Evolutionary conservation across 1,139 yeast species (phyloP).

Genomic region (Yamadazyma conglobata): DNA sequence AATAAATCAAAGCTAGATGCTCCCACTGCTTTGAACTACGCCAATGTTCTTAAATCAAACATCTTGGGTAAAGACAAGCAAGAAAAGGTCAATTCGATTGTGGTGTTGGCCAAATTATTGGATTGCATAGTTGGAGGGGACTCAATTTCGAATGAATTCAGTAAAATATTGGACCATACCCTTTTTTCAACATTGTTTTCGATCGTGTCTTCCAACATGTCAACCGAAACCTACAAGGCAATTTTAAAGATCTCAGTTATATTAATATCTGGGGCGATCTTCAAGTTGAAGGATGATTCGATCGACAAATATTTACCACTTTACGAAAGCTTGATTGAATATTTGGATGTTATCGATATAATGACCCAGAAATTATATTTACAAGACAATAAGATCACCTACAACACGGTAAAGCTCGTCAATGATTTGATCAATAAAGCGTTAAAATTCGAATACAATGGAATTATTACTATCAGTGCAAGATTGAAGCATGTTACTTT

Average conservation of each 20-base stretch:
- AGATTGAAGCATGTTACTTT: constrained; percentile 45
- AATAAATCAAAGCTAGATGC: constrained; percentile 32
- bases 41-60: constrained; percentile 32
- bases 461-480: constrained; percentile 42
- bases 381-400: constrained; percentile 44
- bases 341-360: constrained; percentile 41
- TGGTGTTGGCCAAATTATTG: constrained; percentile 50
- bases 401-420: constrained; percentile 44
- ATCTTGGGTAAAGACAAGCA: constrained; percentile 48
- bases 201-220: constrained; percentile 42
- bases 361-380: constrained; percentile 39
- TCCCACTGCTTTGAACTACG: constrained; percentile 34
- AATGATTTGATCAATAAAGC: constrained; percentile 45
- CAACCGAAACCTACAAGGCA: constrained; percentile 50
- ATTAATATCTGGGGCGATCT: constrained; percentile 44
- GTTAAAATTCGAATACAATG: constrained; percentile 35
- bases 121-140: constrained; percentile 43
- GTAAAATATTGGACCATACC: constrained; percentile 36
- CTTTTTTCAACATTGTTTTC: constrained; percentile 43
- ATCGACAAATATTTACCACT: constrained; percentile 38
- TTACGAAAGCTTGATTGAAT: constrained; percentile 41
- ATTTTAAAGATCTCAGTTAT: constrained; percentile 44
- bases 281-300: constrained; percentile 31
- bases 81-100: constrained; percentile 52
- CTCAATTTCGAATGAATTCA: constrained; percentile 33